Base-by-base conservation (phyloP, 2,329 filamentous ascomycete species). In the Lecanicillium sp. region DNA sequence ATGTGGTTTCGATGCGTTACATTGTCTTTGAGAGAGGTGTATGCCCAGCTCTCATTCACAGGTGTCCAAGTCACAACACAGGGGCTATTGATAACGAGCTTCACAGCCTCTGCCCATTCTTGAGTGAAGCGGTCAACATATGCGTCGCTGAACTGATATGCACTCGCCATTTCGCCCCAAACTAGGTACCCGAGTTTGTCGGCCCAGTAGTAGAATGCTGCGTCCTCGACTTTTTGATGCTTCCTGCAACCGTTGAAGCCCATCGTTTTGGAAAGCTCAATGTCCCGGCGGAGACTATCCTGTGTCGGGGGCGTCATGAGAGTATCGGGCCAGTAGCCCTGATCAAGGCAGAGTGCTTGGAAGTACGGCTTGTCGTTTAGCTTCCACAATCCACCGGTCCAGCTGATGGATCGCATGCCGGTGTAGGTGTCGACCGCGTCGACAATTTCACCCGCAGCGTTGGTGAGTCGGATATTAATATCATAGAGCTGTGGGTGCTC, bases 41-140 rank as follows among this genome's bases (percentile, higher is more conserved):
- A 83, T 0, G 67, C 80, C 80, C 79, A 84, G 46, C 66, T 70
- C 54, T 71, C 59, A 46, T 84, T 83, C 33, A 78, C 71, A 0
- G 77, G 77, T 3, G 79, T 83, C 80, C 80, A 84, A 0, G 73
- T 73, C 5, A 83, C 65, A 17, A 84, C 62, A 7, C 65, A 75
- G 0, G 80, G 76, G 38, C 80, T 77, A 47, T 83, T 83, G 44
- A 82, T 73, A 48, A 81, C 79, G 15, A 80, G 60, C 50, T 68
- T 68, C 5, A 83, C 71, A 5, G 72, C 68, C 51, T 78, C 78
- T 2, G 64, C 62, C 80, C 80, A 84, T 50, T 84, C 80, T 36
- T 69, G 62, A 46, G 78, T 69, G 60, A 83, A 80, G 1, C 78
- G 64, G 17, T 72, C 65, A 7, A 73, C 64, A 45, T 79, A 80